A percentile compares a stretch with the other conserved stretches of the same genome.
phyloP scores from a whole-genome alignment of 805 yeast genomes.

The Nakazawaea ambrosiae region DNA sequence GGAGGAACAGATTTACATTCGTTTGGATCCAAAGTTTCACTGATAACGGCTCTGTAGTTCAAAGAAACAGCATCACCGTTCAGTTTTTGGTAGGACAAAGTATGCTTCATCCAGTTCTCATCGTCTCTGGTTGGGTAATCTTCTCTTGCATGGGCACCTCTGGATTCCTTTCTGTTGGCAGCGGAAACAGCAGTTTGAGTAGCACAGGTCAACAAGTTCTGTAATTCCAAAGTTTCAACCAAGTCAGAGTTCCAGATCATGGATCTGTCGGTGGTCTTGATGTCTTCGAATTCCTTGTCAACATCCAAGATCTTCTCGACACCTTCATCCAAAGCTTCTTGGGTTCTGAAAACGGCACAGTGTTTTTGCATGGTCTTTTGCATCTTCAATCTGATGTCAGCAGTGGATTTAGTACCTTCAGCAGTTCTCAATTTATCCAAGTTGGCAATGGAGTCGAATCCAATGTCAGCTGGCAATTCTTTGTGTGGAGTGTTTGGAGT shows the following conservation, averaged over 20 bases:
- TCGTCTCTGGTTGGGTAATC: conserved; percentile 96
- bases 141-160: conserved; percentile 99
- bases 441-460: conserved; percentile 84
- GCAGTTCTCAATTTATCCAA: conserved; percentile 86
- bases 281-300: conserved; percentile 65
- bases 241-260: conserved; percentile 99
- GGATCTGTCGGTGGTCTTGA: conserved; percentile 89
- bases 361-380: conserved; percentile 95
- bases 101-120: conserved; percentile 95
- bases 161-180: conserved; percentile 90
- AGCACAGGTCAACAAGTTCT: conserved; percentile 95
- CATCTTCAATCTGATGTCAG: conserved; percentile 86
- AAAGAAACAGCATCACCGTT: conserved; percentile 67
- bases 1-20: conserved; percentile 98
- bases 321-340: conserved; percentile 88
- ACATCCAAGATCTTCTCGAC: conserved; percentile 69
- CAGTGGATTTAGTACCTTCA: conserved; percentile 73
- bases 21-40: conserved; percentile 76
- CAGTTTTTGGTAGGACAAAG: conserved; percentile 81
- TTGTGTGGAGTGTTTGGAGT: conserved; percentile 86
- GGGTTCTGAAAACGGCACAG: conserved; percentile 94
- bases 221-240: conserved; percentile 93
- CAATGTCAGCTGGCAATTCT: conserved; percentile 78
- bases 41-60: conserved; percentile 81
- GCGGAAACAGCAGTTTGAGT: conserved; percentile 93